Evolutionary conservation across 495 filamentous ascomycete species (phyloP).

Genomic region (Annulohypoxylon bovei): DNA sequence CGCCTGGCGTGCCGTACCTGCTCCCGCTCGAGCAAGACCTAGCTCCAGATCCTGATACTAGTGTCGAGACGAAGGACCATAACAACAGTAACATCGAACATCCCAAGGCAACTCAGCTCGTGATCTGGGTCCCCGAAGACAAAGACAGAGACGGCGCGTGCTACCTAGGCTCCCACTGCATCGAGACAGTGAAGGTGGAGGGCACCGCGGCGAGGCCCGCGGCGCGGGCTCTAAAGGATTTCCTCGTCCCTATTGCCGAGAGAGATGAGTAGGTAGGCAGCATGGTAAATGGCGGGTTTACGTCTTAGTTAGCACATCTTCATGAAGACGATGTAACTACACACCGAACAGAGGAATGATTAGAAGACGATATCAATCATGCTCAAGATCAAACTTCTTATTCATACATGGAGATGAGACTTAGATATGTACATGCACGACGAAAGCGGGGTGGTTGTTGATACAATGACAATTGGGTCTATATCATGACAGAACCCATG

Average conservation of each 20-base stretch:
- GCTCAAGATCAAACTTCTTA: not conserved
- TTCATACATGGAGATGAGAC: not conserved
- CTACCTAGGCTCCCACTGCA: constrained; percentile 34
- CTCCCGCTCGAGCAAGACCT: constrained; percentile 5
- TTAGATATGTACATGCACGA: constrained; percentile 13
- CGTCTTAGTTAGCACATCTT: not conserved
- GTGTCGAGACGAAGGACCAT: too few relatives aligned
- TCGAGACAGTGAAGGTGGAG: constrained; percentile 49
- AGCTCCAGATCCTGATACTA: not conserved
- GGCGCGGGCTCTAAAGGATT: constrained; percentile 30
- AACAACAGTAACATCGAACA: not conserved
- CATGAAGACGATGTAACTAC: not conserved
- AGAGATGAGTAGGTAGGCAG: not conserved
- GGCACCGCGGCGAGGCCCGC: constrained; percentile 40
- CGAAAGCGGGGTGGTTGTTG: not conserved
- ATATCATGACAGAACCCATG: constrained; percentile 21
- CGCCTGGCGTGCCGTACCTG: not conserved
- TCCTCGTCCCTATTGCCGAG: constrained; percentile 3
- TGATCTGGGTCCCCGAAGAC: constrained; percentile 5
- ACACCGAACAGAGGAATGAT: too few relatives aligned
- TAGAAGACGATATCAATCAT: too few relatives aligned
- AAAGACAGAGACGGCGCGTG: not conserved
- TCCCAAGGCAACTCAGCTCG: not conserved
- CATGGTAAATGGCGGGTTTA: not conserved
- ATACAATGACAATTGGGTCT: constrained; percentile 34